A percentile compares a stretch with the other conserved stretches of the same genome.
These are phyloP conservation scores for Adiantum capillusveneris DNA, from an alignment of 75 land plant species.

Conservation along the genomic window DNA sequence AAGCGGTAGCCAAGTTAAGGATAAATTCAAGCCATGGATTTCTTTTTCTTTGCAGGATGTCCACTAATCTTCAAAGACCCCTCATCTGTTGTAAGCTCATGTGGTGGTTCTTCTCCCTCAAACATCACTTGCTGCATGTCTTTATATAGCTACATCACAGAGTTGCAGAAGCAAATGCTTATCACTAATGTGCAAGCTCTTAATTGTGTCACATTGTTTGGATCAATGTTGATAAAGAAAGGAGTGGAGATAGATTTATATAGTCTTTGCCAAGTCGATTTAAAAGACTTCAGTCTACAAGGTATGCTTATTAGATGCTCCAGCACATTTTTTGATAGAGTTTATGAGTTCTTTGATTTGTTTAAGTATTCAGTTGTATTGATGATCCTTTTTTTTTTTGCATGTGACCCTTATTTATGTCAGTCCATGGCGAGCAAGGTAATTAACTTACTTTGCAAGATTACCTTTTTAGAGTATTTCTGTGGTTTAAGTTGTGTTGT, in stretches of 20 bases:
- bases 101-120: constrained; percentile 50
- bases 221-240: constrained; percentile 73
- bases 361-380: neutral
- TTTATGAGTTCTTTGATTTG: neutral
- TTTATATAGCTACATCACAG: constrained; percentile 67
- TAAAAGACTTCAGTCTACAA: constrained; percentile 95
- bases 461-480: too few species aligned
- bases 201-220: constrained; percentile 78
- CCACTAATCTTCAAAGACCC: constrained; percentile 78
- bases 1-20: too few species aligned
- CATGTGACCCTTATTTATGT: constrained; percentile 1
- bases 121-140: constrained; percentile 80
- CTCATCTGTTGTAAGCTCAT: constrained; percentile 57
- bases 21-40: neutral
- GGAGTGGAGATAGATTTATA: constrained; percentile 80
- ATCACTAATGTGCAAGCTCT: constrained; percentile 93
- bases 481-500: too few species aligned
- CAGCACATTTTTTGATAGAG: too few species aligned
- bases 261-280: constrained; percentile 76
- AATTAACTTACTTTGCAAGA: neutral
- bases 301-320: constrained; percentile 33
- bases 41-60: constrained; percentile 55
- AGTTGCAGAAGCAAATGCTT: constrained; percentile 83
- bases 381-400: neutral
- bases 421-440: constrained; percentile 73